A percentile compares a stretch with the other conserved stretches of the same genome.
Conservation (phyloP, 371 early-diverging fungal species). For the Zychaea mexicana region DNA sequence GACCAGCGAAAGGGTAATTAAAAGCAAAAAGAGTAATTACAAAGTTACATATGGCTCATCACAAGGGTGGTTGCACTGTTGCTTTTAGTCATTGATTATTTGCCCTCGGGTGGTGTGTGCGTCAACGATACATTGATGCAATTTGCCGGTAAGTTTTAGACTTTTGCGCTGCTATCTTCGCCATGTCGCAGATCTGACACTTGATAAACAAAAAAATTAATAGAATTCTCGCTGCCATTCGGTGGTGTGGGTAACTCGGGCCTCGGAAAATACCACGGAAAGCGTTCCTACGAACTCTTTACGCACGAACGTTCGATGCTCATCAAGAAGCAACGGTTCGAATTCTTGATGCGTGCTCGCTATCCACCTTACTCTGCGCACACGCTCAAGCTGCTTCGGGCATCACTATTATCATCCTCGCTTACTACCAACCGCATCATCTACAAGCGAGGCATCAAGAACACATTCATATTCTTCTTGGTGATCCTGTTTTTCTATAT, state of each 20-base stretch:
- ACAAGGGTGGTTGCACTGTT: background rate
- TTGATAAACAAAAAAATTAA: background rate
- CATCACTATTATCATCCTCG: slow-evolving; percentile 38
- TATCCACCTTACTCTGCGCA: slow-evolving; percentile 64
- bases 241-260: slow-evolving; percentile 94
- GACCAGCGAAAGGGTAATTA: slow-evolving; percentile 30
- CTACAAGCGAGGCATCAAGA: slow-evolving; percentile 18
- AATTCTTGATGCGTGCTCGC: slow-evolving; percentile 41
- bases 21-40: background rate
- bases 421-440: slow-evolving; percentile 26
- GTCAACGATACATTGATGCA: slow-evolving; percentile 86
- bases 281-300: slow-evolving; percentile 74
- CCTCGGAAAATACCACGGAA: slow-evolving; percentile 87
- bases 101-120: slow-evolving; percentile 76
- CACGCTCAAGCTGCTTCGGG: slow-evolving; percentile 37
- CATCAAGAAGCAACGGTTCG: slow-evolving; percentile 51
- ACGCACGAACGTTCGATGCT: slow-evolving; percentile 67
- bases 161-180: background rate
- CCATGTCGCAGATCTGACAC: no score
- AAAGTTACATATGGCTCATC: no score
- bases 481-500: slow-evolving; percentile 11
- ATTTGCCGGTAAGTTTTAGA: slow-evolving; percentile 41
- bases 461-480: slow-evolving; percentile 3
- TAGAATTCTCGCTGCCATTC: slow-evolving; percentile 78
- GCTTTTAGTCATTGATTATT: slow-evolving; percentile 53